Conservation (phyloP, 495 filamentous ascomycete genomes). For the Rostrohypoxylon terebratum region DNA sequence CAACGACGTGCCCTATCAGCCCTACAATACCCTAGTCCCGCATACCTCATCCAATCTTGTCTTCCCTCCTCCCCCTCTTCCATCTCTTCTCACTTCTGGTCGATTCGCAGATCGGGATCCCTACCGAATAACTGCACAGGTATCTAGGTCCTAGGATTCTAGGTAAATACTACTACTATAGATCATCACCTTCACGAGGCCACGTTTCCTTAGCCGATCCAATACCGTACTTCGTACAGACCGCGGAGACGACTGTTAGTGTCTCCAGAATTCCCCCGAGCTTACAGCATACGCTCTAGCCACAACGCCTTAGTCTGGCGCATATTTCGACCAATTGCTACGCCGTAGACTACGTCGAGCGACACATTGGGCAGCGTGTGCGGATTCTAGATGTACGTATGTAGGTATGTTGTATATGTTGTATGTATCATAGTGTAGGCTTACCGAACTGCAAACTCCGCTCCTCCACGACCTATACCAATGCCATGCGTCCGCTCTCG, state of each 20-base stretch:
- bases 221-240: not conserved
- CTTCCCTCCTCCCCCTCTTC: not conserved
- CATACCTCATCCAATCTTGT: conserved; percentile 7
- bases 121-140: not conserved
- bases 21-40: conserved; percentile 29
- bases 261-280: conserved; percentile 13
- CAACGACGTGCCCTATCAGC: conserved; percentile 34
- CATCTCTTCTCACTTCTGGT: conserved; percentile 1
- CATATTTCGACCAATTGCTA: conserved; percentile 5
- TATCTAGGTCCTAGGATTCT: too few species aligned
- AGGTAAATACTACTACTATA: not conserved
- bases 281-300: conserved; percentile 29
- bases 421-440: not conserved
- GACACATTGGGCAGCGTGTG: not conserved
- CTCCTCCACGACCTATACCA: conserved; percentile 24
- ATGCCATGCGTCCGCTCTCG: conserved; percentile 17
- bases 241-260: conserved; percentile 30
- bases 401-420: too few species aligned
- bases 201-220: conserved; percentile 33
- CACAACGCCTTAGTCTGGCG: not conserved
- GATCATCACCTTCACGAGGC: conserved; percentile 15
- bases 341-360: conserved; percentile 22
- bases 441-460: not conserved
- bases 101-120: not conserved
- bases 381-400: not conserved